Conservation (phyloP, 495 filamentous ascomycete genomes). For the Neurospora tetraspora region DNA sequence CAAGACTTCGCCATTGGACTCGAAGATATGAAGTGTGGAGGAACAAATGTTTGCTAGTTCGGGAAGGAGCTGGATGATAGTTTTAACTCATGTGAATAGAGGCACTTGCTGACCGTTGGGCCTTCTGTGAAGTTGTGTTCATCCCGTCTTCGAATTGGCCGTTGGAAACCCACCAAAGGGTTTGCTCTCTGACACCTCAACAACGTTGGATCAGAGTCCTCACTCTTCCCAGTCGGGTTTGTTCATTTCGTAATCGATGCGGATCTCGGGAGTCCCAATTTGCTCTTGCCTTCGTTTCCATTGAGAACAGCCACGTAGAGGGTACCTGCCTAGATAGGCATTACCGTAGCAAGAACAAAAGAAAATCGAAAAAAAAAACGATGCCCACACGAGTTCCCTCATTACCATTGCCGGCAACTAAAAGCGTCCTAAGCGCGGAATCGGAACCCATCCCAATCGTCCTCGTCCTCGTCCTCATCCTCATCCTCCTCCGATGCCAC, state of each 20-base stretch:
- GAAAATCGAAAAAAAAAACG: background rate
- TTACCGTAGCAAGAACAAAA: background rate
- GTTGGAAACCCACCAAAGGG: background rate
- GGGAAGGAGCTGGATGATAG: background rate
- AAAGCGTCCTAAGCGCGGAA: conserved; percentile 33
- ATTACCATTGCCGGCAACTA: background rate
- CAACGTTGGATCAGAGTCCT: background rate
- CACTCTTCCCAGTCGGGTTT: background rate
- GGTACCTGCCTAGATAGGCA: background rate
- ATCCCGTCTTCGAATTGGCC: background rate
- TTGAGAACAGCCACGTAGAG: background rate
- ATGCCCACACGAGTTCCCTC: background rate
- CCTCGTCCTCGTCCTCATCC: conserved; percentile 48
- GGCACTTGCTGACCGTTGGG: background rate
- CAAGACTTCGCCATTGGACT: background rate
- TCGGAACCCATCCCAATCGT: conserved; percentile 61
- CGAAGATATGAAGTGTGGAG: background rate
- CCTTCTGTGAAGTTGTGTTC: background rate
- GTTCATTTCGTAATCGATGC: background rate
- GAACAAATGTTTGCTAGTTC: background rate
- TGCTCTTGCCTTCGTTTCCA: background rate
- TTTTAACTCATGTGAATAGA: background rate
- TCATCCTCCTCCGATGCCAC: too few species aligned
- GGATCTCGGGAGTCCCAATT: background rate
- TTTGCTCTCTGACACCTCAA: background rate